Evolutionary conservation across 2,329 filamentous ascomycete species (phyloP), one percentile per base, ranked within the genome.

Genomic region (Ascosphaera acerosa): DNA sequence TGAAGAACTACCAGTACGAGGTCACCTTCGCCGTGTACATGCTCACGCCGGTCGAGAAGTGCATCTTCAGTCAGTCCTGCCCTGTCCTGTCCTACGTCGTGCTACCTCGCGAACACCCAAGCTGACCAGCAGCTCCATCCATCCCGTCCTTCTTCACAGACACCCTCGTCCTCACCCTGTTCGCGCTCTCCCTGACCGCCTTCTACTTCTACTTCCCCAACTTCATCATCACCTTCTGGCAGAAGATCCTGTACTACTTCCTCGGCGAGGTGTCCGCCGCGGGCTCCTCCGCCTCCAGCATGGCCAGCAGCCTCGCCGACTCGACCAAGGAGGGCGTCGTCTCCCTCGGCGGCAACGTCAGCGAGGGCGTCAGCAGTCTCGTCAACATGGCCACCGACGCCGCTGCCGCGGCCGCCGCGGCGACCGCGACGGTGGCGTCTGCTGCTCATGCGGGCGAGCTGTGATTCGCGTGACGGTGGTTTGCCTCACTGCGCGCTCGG

Each of bases 1-100:
- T 82, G 53, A 97, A 97, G 64, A 72, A 82, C 51, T 92, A 94
- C 61, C 87, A 94, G 61, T 81, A 94, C 50, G 87, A 97, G 58
- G 84, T 94, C 51, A 92, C 84, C 9, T 87, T 89, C 54, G 75
- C 76, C 37, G 66, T 94, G 16, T 94, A 97, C 63, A 94, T 97
- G 76, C 74, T 92, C 44, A 92, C 82, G 22, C 76, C 81, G 1
- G 81, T 76, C 32, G 87, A 97, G 61, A 91, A 91, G 53, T 84
- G 91, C 55, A 73, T 91, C 44, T 90, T 94, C 57, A 94, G 87
- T 94, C 65, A 35, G 80, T 55, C 32, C 31, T 18, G 3, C 25
- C 12, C 34, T 36, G 7, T 18, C 32, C 20, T n/a, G 23, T 36
- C 18, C 30, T 28, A 30, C 15, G 31, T 18, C 15, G 28, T 16